Percentiles rank a stretch among this genome's conserved stretches.
Evolutionary conservation across 2,329 filamentous ascomycete species (phyloP).

Genomic region (Pseudogymnoascus sp.): DNA sequence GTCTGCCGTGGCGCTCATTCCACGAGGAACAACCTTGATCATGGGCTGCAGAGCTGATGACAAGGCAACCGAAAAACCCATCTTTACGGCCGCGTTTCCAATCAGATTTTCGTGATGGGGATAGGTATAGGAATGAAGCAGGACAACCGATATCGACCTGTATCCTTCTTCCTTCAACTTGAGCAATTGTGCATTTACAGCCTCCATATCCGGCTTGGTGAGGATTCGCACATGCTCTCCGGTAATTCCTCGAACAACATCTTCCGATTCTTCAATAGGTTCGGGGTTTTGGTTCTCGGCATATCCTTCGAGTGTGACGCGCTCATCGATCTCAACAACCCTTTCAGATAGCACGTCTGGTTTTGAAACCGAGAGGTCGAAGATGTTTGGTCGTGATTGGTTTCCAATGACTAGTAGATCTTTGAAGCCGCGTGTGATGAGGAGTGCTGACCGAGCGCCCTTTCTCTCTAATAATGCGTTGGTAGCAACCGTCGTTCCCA

Average conservation of each 20-base stretch:
- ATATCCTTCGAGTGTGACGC: slow-evolving; percentile 64
- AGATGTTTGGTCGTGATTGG: slow-evolving; percentile 62
- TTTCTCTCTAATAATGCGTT: slow-evolving; percentile 68
- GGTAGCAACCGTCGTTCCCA: slow-evolving; percentile 69
- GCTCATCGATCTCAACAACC: slow-evolving; percentile 63
- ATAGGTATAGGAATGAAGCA: slow-evolving; percentile 64
- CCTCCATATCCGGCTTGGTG: slow-evolving; percentile 41
- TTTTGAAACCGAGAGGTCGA: slow-evolving; percentile 59
- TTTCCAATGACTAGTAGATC: slow-evolving; percentile 68
- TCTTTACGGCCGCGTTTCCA: slow-evolving; percentile 50
- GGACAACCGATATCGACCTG: slow-evolving; percentile 54
- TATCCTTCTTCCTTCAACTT: slow-evolving; percentile 50
- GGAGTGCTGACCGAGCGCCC: slow-evolving; percentile 60
- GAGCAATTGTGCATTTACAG: slow-evolving; percentile 35
- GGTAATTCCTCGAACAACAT: slow-evolving; percentile 52
- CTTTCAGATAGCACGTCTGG: slow-evolving; percentile 58
- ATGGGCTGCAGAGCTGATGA: slow-evolving; percentile 61
- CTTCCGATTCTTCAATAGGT: slow-evolving; percentile 40
- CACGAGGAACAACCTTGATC: slow-evolving; percentile 61
- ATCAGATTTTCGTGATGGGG: slow-evolving; percentile 55
- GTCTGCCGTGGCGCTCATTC: slow-evolving; percentile 59
- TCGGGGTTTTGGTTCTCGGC: slow-evolving; percentile 62
- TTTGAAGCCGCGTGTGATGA: slow-evolving; percentile 64
- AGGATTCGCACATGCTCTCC: slow-evolving; percentile 56
- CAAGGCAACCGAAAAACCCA: slow-evolving; percentile 57